Conservation (phyloP, 331 rosid genomes). For the Acacia pycnantha region DNA sequence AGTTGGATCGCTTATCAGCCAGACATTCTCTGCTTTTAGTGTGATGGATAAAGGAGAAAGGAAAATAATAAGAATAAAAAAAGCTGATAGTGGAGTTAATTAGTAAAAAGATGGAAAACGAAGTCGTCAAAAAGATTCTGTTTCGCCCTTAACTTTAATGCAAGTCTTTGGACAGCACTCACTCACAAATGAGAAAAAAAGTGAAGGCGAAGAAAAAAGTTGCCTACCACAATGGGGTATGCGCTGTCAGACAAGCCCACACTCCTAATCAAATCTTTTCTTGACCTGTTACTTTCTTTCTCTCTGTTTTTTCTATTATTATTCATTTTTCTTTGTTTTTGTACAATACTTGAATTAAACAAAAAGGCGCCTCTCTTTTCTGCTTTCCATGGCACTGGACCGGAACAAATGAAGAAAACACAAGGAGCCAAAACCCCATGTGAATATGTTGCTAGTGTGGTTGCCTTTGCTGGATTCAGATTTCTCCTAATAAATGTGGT, state of each 20-base stretch:
- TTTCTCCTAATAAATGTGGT: neutral
- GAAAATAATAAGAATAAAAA: neutral
- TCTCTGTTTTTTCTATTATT: neutral
- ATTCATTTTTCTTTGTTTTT: neutral
- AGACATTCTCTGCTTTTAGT: constrained; percentile 2
- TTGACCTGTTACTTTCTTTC: constrained; percentile 3
- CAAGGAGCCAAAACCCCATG: constrained; percentile 23
- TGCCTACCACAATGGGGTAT: constrained; percentile 27
- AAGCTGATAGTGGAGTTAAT: neutral
- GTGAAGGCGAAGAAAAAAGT: constrained; percentile 19
- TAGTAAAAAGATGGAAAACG: constrained; percentile 21
- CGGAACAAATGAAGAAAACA: neutral
- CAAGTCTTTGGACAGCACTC: constrained; percentile 35
- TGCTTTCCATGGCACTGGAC: constrained; percentile 29
- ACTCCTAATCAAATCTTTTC: constrained; percentile 25
- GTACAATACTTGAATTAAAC: constrained; percentile 40
- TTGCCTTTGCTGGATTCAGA: neutral
- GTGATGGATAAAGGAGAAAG: constrained; percentile 11
- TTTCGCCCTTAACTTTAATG: constrained; percentile 23
- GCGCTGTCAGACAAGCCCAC: constrained; percentile 33
- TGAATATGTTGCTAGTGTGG: neutral
- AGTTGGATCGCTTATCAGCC: neutral
- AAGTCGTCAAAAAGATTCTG: constrained; percentile 33
- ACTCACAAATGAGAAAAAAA: constrained; percentile 30
- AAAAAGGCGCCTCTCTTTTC: constrained; percentile 49